These are phyloP conservation scores for Oryza meridionalis DNA, from an alignment of 176 grass and related monocot genomes.

Conservation along the genomic window DNA sequence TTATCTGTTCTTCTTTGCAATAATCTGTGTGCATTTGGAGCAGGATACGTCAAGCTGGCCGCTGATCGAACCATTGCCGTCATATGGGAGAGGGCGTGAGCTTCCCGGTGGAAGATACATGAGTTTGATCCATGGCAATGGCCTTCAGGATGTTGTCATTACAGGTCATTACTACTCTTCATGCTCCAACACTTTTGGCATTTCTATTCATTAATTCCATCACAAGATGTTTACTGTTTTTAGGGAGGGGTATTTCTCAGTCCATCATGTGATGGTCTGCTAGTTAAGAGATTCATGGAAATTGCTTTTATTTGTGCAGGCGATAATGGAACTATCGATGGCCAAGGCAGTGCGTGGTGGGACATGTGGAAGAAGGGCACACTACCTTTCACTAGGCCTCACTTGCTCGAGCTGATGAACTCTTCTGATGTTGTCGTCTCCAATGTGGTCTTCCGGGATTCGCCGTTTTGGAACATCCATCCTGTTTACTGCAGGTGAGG, in stretches of 20 bases:
- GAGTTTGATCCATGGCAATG: conserved; percentile 88
- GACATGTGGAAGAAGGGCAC: conserved; percentile 92
- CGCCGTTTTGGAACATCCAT: conserved; percentile 97
- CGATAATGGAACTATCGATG: conserved; percentile 90
- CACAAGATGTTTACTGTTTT: not conserved
- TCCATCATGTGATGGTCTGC: conserved; percentile 1
- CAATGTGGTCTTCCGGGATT: conserved; percentile 75
- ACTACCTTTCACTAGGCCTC: conserved; percentile 73
- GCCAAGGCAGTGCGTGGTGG: conserved; percentile 91
- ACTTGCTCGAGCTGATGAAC: conserved; percentile 79
- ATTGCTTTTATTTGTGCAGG: conserved; percentile 46
- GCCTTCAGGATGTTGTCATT: conserved; percentile 84
- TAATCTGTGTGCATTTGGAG: conserved; percentile 22
- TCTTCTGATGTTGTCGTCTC: conserved; percentile 80
- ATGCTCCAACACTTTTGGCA: not conserved
- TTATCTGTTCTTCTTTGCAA: not conserved
- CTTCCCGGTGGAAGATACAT: conserved; percentile 82
- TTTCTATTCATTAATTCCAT: not conserved
- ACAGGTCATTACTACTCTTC: conserved; percentile 65
- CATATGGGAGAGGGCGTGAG: conserved; percentile 89
- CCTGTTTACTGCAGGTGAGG: conserved; percentile 92
- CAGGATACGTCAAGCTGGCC: conserved; percentile 86
- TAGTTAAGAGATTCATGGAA: not conserved
- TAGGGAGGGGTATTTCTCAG: not conserved
- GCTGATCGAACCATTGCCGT: conserved; percentile 78